Percentiles rank a stretch among this genome's conserved stretches.
Evolutionary conservation across 208 protist species (phyloP).

Genomic region (Porcisia deanei): DNA sequence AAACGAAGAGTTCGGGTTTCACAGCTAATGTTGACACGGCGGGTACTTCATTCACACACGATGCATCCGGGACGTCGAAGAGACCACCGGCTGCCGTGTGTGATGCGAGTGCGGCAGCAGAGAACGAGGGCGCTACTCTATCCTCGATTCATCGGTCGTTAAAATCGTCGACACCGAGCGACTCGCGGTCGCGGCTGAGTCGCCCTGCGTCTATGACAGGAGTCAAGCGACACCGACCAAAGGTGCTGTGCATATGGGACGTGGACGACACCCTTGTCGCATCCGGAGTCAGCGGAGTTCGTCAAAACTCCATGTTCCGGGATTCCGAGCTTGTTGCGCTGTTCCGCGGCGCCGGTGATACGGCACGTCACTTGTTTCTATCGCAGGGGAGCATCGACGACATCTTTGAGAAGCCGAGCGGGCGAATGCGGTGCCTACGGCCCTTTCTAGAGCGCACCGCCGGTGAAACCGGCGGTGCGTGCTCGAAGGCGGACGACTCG

Average conservation of each 20-base stretch:
- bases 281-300: slow-evolving; percentile 55
- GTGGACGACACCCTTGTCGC: slow-evolving; percentile 84
- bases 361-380: slow-evolving; percentile 68
- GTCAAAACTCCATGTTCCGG: slow-evolving; percentile 63
- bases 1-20: not conserved
- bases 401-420: slow-evolving; percentile 45
- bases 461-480: slow-evolving; percentile 30
- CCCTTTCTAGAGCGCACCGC: slow-evolving; percentile 32
- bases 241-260: slow-evolving; percentile 83
- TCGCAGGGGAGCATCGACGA: slow-evolving; percentile 89
- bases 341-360: slow-evolving; percentile 38
- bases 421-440: slow-evolving; percentile 40
- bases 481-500: not conserved
- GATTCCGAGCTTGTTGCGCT: slow-evolving; percentile 48
- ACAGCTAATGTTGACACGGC: not conserved
- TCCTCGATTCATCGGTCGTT: not conserved
- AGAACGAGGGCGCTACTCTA: not conserved
- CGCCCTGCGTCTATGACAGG: slow-evolving; percentile 4
- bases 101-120: not conserved
- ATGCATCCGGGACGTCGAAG: not conserved
- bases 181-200: slow-evolving; percentile 11
- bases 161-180: slow-evolving; percentile 5
- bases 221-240: not conserved
- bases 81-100: not conserved
- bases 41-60: not conserved